Base-by-base conservation (phyloP, 371 early-diverging fungal genomes). In the Mucor piriformis region DNA sequence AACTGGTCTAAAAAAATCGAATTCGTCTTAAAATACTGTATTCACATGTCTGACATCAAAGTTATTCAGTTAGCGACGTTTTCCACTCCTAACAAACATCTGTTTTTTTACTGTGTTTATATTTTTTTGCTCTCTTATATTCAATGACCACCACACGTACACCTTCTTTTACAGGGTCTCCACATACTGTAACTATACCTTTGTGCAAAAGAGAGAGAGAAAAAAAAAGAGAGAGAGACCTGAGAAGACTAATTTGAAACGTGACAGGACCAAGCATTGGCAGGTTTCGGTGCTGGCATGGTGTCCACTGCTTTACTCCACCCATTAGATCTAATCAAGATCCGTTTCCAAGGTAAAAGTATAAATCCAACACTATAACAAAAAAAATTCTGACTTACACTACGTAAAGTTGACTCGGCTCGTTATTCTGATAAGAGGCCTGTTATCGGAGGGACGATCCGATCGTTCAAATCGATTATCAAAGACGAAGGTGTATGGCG, bases 291-390 rank as follows among this genome's bases (percentile, higher is more conserved):
- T 24, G 96, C 95, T 1, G 96, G 95, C 7, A 75, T 91, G 5
- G 85, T 87, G 5, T 91, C 95, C 1, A 96, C 98, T 0, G 73
- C 85, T 4, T 57, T 83, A 18, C 81, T 96, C 32, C 97, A 96
- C 72, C 97, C 97, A 11, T 74, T 97, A 32, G 98, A 97, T 70
- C 74, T 96, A 35, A 81, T 97, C 59, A 97, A 97, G 70, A 93
- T 92, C 24, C 77, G 95, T 23, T 84, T 95, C 52, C 96, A 97
- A 86, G 89, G 93, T 83, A 83, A 47, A 50, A 21, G 2, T 38
- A 12, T 43, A 3, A 1, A 5, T 20, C 10, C 21, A 5, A 21
- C 23, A 42, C 3, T 18, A 15, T 18, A 15, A 37, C 6, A 37
- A 13, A 37, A 13, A 37, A 13, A 37, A 11, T 23, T 33, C 38